Evolutionary conservation across 1,284 basidiomycete genomes (phyloP).

Genomic region (Marasmius sp.): DNA sequence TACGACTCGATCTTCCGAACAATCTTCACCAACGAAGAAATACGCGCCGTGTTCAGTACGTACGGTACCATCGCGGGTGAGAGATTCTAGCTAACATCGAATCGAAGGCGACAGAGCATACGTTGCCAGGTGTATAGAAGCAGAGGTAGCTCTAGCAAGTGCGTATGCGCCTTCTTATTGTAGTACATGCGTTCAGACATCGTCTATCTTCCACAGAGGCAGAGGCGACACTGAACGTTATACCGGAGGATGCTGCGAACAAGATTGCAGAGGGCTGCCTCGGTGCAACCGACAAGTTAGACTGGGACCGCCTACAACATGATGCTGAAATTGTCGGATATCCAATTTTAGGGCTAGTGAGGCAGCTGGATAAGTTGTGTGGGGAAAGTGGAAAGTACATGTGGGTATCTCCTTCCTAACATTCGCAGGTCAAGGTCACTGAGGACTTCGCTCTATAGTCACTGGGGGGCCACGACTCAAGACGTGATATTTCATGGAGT

Average conservation of each 20-base stretch:
- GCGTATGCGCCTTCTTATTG: not conserved
- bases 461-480: constrained; percentile 2
- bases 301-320: not conserved
- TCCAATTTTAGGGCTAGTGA: not conserved
- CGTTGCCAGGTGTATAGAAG: not conserved
- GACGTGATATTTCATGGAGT: not conserved
- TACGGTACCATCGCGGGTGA: not conserved
- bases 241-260: not conserved
- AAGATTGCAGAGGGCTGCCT: not conserved
- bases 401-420: not conserved
- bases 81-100: not conserved
- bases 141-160: constrained; percentile 1
- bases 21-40: not conserved
- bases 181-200: not conserved
- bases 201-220: not conserved
- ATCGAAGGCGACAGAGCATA: not conserved
- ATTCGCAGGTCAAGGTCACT: not conserved
- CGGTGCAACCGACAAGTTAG: not conserved
- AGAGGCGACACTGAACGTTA: not conserved
- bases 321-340: constrained; percentile 2
- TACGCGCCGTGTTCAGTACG: constrained; percentile 1
- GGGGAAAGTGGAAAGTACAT: constrained; percentile 1
- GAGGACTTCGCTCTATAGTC: not conserved
- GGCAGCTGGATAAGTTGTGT: constrained; percentile 3
- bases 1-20: constrained; percentile 2